These are phyloP conservation scores for Phytophthora pseudosyringae DNA, from an alignment of 352 stramenopile species.

Conservation along the genomic window DNA sequence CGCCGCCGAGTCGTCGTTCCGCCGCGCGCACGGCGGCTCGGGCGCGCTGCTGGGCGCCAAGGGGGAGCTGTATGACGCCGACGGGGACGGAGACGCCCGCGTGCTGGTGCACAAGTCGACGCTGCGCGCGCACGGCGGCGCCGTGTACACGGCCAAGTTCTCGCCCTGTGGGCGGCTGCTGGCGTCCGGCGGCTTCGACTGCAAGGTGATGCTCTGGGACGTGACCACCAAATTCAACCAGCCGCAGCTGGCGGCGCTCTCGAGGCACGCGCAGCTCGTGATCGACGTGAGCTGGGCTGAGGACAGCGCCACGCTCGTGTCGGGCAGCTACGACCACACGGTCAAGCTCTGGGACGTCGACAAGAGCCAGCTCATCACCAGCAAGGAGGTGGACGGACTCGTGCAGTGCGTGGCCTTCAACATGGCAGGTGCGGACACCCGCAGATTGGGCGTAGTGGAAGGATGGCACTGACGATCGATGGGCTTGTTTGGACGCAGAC, in stretches of 20 bases:
- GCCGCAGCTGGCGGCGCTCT: conserved; percentile 78
- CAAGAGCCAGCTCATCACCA: conserved; percentile 68
- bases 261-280: conserved; percentile 82
- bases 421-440: conserved; percentile 51
- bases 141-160: conserved; percentile 90
- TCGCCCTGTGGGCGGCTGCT: conserved; percentile 83
- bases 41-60: conserved; percentile 53
- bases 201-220: conserved; percentile 86
- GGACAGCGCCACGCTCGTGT: conserved; percentile 76
- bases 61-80: conserved; percentile 58
- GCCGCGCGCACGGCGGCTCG: conserved; percentile 42
- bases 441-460: not conserved
- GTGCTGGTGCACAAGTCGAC: conserved; percentile 87
- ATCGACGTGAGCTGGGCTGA: conserved; percentile 88
- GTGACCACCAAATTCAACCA: conserved; percentile 91
- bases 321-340: conserved; percentile 87
- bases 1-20: conserved; percentile 42
- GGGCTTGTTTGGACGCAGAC: conserved; percentile 43
- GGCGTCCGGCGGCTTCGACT: conserved; percentile 82
- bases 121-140: conserved; percentile 73
- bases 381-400: conserved; percentile 76
- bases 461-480: conserved; percentile 4
- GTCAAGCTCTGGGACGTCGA: conserved; percentile 91
- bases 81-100: conserved; percentile 62
- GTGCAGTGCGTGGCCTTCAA: conserved; percentile 89